phyloP scores from a whole-genome alignment of 1,139 yeast species.

The Lodderomyces beijingensis region DNA sequence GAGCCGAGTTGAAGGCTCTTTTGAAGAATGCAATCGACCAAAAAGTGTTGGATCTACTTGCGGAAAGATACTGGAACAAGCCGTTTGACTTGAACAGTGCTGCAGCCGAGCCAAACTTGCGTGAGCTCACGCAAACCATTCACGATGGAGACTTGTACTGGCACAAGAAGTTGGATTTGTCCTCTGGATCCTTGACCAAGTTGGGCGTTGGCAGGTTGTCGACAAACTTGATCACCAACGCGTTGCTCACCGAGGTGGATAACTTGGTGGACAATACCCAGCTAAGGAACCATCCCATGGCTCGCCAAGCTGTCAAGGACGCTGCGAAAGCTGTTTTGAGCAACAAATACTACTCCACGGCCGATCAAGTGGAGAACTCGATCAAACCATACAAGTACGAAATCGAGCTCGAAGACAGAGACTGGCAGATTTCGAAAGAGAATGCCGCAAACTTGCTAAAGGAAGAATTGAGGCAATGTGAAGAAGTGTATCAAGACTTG shows the following conservation, averaged over 20 bases:
- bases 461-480: constrained; percentile 85
- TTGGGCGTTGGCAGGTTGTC: constrained; percentile 90
- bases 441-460: constrained; percentile 69
- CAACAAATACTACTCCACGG: constrained; percentile 80
- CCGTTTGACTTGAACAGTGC: constrained; percentile 30
- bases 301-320: constrained; percentile 73
- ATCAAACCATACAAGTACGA: constrained; percentile 97
- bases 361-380: constrained; percentile 98
- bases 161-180: constrained; percentile 81
- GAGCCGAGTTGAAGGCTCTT: constrained; percentile 75
- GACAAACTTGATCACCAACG: constrained; percentile 76
- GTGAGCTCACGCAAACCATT: constrained; percentile 47
- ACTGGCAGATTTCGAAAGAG: constrained; percentile 81
- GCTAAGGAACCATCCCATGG: constrained; percentile 78
- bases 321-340: constrained; percentile 80
- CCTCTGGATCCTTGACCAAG: constrained; percentile 82
- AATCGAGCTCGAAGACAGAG: constrained; percentile 92
- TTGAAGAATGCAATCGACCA: constrained; percentile 86
- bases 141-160: constrained; percentile 74
- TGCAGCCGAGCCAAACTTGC: constrained; percentile 45
- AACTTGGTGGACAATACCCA: constrained; percentile 70
- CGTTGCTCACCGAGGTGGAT: constrained; percentile 72
- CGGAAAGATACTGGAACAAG: constrained; percentile 89
- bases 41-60: constrained; percentile 76
- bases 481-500: constrained; percentile 56